Evolutionary conservation across 1,284 basidiomycete genomes (phyloP).

Genomic region (Mycena sp.): DNA sequence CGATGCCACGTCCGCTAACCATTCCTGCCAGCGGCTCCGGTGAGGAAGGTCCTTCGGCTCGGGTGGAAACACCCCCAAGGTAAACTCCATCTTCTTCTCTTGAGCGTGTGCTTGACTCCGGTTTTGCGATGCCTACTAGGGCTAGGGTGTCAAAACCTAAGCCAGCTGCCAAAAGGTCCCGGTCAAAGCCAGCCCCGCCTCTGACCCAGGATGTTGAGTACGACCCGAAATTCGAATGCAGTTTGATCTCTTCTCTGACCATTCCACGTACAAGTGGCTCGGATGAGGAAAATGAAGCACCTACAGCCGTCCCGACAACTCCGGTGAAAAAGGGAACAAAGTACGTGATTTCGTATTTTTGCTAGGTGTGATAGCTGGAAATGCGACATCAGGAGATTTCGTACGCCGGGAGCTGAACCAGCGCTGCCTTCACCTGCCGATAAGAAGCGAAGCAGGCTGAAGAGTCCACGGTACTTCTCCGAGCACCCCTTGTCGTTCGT

Average conservation of each 20-base stretch:
- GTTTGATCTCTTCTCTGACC: not conserved
- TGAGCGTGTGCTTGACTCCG: too few species aligned
- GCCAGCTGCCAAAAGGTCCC: not conserved
- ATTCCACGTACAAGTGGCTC: not conserved
- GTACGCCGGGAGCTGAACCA: conserved; percentile 16
- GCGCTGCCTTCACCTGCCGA: conserved; percentile 23
- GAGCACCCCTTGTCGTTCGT: not conserved
- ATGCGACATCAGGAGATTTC: conserved; percentile 6
- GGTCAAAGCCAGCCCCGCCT: not conserved
- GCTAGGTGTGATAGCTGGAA: not conserved
- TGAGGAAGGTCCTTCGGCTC: too few species aligned
- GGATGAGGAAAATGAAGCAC: not conserved
- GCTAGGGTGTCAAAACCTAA: too few species aligned
- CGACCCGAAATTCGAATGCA: too few species aligned
- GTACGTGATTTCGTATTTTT: conserved; percentile 2
- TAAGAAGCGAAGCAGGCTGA: conserved; percentile 15
- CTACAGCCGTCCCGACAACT: conserved; percentile 3
- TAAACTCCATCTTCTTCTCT: too few species aligned
- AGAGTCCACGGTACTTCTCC: not conserved
- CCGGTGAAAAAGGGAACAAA: conserved; percentile 17
- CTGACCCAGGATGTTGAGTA: not conserved
- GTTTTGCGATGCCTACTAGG: too few species aligned
- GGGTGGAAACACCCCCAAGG: too few species aligned
- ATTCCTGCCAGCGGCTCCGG: not conserved
- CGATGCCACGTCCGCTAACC: not conserved